Conservation (phyloP, 148 eudicot species). For the Nepenthes mirabilis region DNA sequence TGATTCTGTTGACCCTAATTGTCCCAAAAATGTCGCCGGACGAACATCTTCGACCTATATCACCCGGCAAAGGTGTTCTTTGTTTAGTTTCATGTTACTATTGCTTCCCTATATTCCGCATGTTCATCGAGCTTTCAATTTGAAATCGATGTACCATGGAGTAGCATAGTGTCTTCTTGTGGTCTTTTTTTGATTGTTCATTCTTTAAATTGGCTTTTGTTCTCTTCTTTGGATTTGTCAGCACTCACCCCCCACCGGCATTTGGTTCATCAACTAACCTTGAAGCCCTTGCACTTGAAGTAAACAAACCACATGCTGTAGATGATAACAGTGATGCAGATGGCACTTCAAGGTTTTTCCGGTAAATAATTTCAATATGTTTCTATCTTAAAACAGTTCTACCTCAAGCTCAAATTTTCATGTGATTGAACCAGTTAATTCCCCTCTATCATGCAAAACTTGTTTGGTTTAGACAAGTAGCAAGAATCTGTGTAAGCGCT, state of each 20-base stretch:
- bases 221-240: conserved; percentile 10
- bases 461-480: too few species aligned
- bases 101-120: neutral
- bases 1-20: conserved; percentile 29
- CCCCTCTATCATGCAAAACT: too few species aligned
- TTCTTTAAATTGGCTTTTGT: conserved; percentile 8
- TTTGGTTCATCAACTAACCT: conserved; percentile 97
- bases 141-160: neutral
- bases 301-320: conserved; percentile 38
- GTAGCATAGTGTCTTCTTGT: neutral
- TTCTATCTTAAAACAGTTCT: neutral
- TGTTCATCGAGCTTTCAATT: neutral
- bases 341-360: conserved; percentile 32
- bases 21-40: conserved; percentile 22
- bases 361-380: conserved; percentile 26
- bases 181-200: neutral
- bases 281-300: conserved; percentile 94
- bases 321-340: conserved; percentile 44
- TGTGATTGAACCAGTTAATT: too few species aligned
- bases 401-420: too few species aligned
- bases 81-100: neutral
- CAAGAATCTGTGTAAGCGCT: too few species aligned
- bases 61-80: conserved; percentile 34
- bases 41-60: conserved; percentile 15
- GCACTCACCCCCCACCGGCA: conserved; percentile 88